Conservation (phyloP, 2,329 filamentous ascomycete species). For the Hypoxylon sp. region DNA sequence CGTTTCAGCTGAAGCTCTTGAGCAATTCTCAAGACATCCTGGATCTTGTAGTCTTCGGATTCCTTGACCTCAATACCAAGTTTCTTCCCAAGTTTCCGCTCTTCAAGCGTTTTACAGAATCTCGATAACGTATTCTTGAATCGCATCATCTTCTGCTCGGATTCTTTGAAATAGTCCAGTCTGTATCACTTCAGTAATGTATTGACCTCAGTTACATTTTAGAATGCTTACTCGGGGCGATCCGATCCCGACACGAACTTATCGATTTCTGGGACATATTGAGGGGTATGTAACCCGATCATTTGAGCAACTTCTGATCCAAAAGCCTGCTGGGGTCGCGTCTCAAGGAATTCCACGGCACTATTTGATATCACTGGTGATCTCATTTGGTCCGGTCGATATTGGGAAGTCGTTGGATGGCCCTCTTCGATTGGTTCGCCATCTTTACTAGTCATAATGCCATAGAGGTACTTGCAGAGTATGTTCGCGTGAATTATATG, state of each 20-base stretch:
- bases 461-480: no score
- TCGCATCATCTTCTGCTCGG: conserved; percentile 27
- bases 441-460: background rate
- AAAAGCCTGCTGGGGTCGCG: conserved; percentile 25
- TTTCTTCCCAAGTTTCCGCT: conserved; percentile 38
- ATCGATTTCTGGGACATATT: conserved; percentile 37
- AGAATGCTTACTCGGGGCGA: conserved; percentile 19
- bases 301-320: conserved; percentile 33
- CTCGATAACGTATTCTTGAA: conserved; percentile 35
- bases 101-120: conserved; percentile 36
- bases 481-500: no score
- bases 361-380: conserved; percentile 32
- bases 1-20: conserved; percentile 36
- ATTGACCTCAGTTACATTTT: background rate
- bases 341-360: conserved; percentile 40
- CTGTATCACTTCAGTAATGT: conserved; percentile 15
- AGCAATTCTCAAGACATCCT: conserved; percentile 39
- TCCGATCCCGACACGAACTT: conserved; percentile 22
- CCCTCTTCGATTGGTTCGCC: background rate
- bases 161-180: conserved; percentile 35
- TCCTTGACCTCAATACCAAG: conserved; percentile 37
- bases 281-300: conserved; percentile 23
- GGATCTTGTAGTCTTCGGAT: conserved; percentile 32
- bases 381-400: conserved; percentile 16
- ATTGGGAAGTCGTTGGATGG: background rate